A percentile compares a stretch with the other conserved stretches of the same genome.
Conservation (phyloP, 2,329 filamentous ascomycete genomes). For the Aspergillus chevalieri region DNA sequence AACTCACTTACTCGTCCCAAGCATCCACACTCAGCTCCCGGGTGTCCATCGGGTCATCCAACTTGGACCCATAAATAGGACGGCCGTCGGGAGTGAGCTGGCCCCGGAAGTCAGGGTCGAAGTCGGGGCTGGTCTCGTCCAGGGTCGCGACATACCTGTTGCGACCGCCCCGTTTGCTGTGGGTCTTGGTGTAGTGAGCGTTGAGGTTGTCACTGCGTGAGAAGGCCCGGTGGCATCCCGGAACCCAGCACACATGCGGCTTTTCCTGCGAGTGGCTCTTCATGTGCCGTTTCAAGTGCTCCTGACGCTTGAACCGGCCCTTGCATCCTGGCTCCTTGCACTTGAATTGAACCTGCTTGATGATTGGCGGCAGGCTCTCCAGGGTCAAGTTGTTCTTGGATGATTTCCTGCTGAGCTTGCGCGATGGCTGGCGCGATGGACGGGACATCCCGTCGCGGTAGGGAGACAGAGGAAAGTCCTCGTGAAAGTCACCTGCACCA, state of each 20-base stretch:
- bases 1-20: slow-evolving; percentile 3
- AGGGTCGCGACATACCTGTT: slow-evolving; percentile 43
- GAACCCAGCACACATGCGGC: slow-evolving; percentile 40
- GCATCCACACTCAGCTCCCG: slow-evolving; percentile 21
- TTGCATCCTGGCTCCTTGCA: slow-evolving; percentile 40
- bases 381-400: slow-evolving; percentile 30
- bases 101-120: slow-evolving; percentile 40
- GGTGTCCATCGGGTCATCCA: slow-evolving; percentile 28
- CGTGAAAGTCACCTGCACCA: slow-evolving; percentile 27
- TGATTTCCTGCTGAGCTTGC: slow-evolving; percentile 25
- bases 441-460: slow-evolving; percentile 26
- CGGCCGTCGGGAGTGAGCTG: slow-evolving; percentile 38
- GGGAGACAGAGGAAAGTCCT: slow-evolving; percentile 30
- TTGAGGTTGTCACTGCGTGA: slow-evolving; percentile 43
- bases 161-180: slow-evolving; percentile 41
- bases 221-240: slow-evolving; percentile 37
- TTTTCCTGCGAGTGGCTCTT: slow-evolving; percentile 43
- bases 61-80: slow-evolving; percentile 32
- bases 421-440: slow-evolving; percentile 26
- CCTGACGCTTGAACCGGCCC: slow-evolving; percentile 44
- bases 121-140: slow-evolving; percentile 38
- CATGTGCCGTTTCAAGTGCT: slow-evolving; percentile 46
- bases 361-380: slow-evolving; percentile 33
- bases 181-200: slow-evolving; percentile 41
- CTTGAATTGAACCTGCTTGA: slow-evolving; percentile 37